Base-by-base conservation (phyloP, 768 basidiomycete species). In the Mycena olivaceomarginata region DNA sequence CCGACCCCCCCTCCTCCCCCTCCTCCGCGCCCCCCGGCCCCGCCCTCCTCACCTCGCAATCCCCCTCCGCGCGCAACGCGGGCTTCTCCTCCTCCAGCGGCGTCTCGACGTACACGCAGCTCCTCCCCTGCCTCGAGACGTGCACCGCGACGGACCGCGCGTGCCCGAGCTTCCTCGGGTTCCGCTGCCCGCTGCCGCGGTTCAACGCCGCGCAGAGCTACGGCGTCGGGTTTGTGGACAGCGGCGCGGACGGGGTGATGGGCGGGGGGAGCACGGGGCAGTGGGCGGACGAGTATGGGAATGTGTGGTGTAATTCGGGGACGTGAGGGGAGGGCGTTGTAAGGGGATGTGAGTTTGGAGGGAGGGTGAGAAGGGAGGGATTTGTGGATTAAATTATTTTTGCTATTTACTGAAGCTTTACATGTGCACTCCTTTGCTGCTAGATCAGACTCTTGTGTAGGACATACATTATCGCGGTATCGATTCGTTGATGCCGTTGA, bases 71-170 rank as follows among this genome's bases (percentile, higher is more conserved):
- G 4, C 87, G 93, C 16, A 92, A 91, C 77, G 81, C 87, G 3
- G 85, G 83, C 70, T 85, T 93, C 57, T 90, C 92, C n/a, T 69
- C 87, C 15, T 79, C 82, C 2, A 84, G 82, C 22, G 83, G 82
- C 22, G 31, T 31, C 31, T 31, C 31, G 31, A 70, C 87, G 2
- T 96, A 95, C 85, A 86, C 84, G n/a, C 88, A 91, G 82, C 85
- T 97, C 18, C 86, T 95, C 45, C 96, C 97, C 4, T 97, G 96
- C 82, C 85, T 96, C 12, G 97, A 96, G 85, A 91, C 90, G 41
- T 98, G 97, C 85, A 89, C 91, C 20, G 89, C 90, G 1, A 92
- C 91, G 31, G 94, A 95, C 78, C 91, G 96, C 39, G 91, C 95
- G 13, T 98, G 96, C 82, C 96, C 96, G 5, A 88, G 88, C 40